Base-by-base conservation (phyloP, 257 asterid species). In the Solanum pinnatisectum region DNA sequence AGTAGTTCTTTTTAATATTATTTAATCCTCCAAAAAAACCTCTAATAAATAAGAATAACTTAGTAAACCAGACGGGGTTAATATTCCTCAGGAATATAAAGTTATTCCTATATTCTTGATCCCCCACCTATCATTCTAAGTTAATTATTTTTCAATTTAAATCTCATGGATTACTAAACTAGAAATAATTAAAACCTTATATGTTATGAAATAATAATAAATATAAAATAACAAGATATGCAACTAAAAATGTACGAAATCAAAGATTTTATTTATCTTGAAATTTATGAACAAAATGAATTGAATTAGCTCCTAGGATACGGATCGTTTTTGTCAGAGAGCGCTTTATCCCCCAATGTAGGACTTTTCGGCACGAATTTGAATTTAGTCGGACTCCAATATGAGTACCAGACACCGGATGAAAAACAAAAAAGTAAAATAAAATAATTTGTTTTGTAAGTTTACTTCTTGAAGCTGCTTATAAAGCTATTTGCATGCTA, bases 301-400 rank as follows among this genome's bases (percentile, higher is more conserved):
- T 52, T 52, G 63, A 52, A 16, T 16, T 52, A 16, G 60, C 60
- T 49, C 1, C 8, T 49, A 49, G 22, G 60, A 49, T 49, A 49
- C 22, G 8, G 1, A 49, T 49, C 8, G 1, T 0, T 1, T 15
- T 49, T 49, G 8, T 49, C 20, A 49, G 22, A 8, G 1, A 15
- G 8, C 0, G 7, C 3, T 14, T 0, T 37, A 7, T 7, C 30
- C 7, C 1, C 0, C 20, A 49, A 15, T 49, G 0, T 49, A 3
- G 8, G 8, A 49, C 3, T 49, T 5, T 49, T 0, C 1, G 1
- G 15, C 0, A 49, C 1, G 6, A 49, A 49, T 49, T 0, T 15
- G 3, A 0, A 49, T 49, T 49, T 2, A 49, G 8, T 49, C 0
- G 0, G 0, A 49, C 0, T 49, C 60, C 0, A 49, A 49, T 5